Evolutionary conservation across 2,329 filamentous ascomycete genomes (phyloP).

Genomic region (Aureobasidium subglaciale): DNA sequence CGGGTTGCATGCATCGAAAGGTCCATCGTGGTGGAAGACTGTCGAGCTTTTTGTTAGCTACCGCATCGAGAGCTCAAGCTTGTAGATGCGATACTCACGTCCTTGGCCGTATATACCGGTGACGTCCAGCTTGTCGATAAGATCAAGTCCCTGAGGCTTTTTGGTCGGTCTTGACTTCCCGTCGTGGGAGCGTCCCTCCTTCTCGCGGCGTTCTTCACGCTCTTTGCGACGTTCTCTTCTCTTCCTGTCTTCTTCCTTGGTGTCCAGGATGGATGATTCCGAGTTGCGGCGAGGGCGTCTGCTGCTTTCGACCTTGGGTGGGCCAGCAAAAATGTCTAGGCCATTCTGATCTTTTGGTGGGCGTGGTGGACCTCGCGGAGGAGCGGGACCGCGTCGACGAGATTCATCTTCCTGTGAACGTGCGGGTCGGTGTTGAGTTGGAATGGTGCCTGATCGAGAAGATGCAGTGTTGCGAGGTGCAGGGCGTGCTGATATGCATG

Average conservation of each 20-base stretch:
- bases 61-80: background rate
- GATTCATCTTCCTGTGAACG: conserved; percentile 61
- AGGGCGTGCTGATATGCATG: conserved; percentile 30
- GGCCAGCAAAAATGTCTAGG: conserved; percentile 42
- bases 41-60: conserved; percentile 13
- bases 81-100: conserved; percentile 50
- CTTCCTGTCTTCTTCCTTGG: conserved; percentile 55
- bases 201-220: conserved; percentile 44
- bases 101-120: conserved; percentile 93
- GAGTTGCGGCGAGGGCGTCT: conserved; percentile 65
- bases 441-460: conserved; percentile 37
- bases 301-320: conserved; percentile 33
- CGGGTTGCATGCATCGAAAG: conserved; percentile 93
- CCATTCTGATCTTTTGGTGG: conserved; percentile 26
- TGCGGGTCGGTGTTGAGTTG: conserved; percentile 52
- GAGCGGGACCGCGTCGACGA: conserved; percentile 42
- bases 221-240: conserved; percentile 37
- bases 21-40: conserved; percentile 98
- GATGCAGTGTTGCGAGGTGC: background rate
- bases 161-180: conserved; percentile 28
- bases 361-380: conserved; percentile 29
- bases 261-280: conserved; percentile 64
- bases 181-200: conserved; percentile 27
- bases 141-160: conserved; percentile 56
- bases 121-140: conserved; percentile 95